phyloP scores from a whole-genome alignment of 257 asterid genomes.

The Paraleonurus japonicus region DNA sequence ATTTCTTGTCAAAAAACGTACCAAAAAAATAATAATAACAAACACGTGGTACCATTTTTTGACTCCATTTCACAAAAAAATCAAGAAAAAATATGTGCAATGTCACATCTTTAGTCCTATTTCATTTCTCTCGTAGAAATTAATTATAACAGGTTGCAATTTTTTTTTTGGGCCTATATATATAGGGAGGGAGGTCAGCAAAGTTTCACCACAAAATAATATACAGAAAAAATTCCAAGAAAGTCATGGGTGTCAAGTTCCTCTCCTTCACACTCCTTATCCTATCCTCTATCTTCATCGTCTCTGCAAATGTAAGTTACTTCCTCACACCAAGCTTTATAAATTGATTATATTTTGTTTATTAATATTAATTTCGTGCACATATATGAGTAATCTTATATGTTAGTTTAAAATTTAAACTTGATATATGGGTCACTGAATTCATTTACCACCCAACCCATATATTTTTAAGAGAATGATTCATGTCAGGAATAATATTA shows the following conservation, averaged over 20 bases:
- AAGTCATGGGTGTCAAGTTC: slow-evolving; percentile 13
- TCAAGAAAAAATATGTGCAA: neutral
- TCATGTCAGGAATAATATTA: no score
- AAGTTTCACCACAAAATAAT: neutral
- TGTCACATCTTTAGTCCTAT: neutral
- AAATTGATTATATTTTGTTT: no score
- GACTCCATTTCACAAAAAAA: no score
- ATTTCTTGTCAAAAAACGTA: neutral
- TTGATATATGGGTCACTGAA: no score
- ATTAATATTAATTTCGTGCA: neutral
- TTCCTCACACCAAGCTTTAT: neutral
- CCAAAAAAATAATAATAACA: no score
- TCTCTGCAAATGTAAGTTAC: slow-evolving; percentile 21
- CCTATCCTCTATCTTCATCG: slow-evolving; percentile 21
- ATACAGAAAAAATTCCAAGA: neutral
- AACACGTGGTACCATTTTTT: no score
- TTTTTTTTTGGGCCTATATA: neutral
- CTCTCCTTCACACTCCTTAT: slow-evolving; percentile 25
- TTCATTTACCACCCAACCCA: no score
- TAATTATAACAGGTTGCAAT: neutral
- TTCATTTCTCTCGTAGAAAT: neutral
- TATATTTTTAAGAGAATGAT: no score
- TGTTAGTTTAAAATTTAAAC: no score
- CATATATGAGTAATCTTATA: no score
- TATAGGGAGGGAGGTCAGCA: neutral